Evolutionary conservation across 1,139 yeast species (phyloP).

Genomic region (Kazachstania sp.): DNA sequence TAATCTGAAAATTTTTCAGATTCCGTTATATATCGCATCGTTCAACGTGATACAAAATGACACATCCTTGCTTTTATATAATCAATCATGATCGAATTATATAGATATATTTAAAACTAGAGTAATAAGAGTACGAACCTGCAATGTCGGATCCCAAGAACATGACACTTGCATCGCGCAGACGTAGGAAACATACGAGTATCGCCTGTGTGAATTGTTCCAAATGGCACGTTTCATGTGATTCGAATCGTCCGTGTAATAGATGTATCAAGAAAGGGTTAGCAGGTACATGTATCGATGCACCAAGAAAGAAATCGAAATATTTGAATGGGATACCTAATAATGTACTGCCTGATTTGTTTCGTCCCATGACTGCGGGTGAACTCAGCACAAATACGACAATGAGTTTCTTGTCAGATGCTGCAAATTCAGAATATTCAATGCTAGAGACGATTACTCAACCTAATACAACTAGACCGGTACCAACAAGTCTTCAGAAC

Average conservation of each 20-base stretch:
- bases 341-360: constrained; percentile 13
- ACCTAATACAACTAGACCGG: constrained; percentile 33
- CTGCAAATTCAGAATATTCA: constrained; percentile 74
- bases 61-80: not conserved
- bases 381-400: not conserved
- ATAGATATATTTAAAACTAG: too few species aligned
- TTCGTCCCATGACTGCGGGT: constrained; percentile 4
- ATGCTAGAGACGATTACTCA: constrained; percentile 66
- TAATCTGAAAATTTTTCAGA: not conserved
- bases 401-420: constrained; percentile 47
- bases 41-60: not conserved
- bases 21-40: not conserved
- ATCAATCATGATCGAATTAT: too few species aligned
- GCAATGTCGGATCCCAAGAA: too few species aligned
- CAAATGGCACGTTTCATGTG: constrained; percentile 82
- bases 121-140: too few species aligned
- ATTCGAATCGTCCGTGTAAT: constrained; percentile 69
- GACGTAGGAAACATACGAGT: constrained; percentile 47
- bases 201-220: constrained; percentile 86
- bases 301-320: constrained; percentile 79
- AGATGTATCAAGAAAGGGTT: constrained; percentile 68
- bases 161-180: too few species aligned
- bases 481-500: not conserved
- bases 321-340: constrained; percentile 56
- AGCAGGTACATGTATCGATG: constrained; percentile 72